phyloP scores from a whole-genome alignment of 2,329 filamentous ascomycete species.

The Fonsecaea multimorphosa region DNA sequence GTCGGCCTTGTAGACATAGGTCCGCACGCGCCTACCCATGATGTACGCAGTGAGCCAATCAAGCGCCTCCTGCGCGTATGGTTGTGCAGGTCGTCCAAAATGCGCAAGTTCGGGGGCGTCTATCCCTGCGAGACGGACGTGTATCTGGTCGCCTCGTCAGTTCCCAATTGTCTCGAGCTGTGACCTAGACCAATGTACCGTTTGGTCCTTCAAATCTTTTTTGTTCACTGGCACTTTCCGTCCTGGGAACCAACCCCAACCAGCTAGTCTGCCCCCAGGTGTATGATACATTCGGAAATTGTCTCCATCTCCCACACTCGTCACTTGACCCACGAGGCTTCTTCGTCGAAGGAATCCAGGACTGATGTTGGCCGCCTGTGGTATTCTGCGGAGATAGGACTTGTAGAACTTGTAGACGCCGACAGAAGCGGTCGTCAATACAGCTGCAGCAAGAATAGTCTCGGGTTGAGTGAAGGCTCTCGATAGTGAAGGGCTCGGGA shows the following conservation, averaged over 20 bases:
- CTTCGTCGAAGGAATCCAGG: conserved; percentile 73
- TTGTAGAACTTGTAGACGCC: conserved; percentile 39
- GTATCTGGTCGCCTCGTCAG: conserved; percentile 59
- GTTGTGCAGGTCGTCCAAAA: conserved; percentile 87
- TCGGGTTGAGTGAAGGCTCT: conserved; percentile 40
- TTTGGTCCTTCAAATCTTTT: conserved; percentile 74
- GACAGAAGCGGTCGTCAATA: conserved; percentile 40
- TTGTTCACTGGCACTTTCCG: conserved; percentile 72
- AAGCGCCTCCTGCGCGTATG: conserved; percentile 79
- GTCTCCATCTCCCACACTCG: conserved; percentile 94
- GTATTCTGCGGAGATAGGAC: conserved; percentile 79
- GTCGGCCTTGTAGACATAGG: conserved; percentile 81
- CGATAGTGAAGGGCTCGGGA: conserved; percentile 8
- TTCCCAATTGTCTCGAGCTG: neutral
- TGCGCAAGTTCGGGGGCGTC: conserved; percentile 93
- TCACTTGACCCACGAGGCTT: conserved; percentile 83
- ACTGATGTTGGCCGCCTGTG: conserved; percentile 74
- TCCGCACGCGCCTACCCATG: conserved; percentile 74
- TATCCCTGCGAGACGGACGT: conserved; percentile 86
- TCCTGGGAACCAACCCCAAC: conserved; percentile 88
- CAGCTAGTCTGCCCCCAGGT: conserved; percentile 81
- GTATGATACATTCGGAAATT: conserved; percentile 95
- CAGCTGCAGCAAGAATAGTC: conserved; percentile 40
- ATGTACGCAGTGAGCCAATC: conserved; percentile 79
- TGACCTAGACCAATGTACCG: conserved; percentile 61